phyloP scores from a whole-genome alignment of 2,329 filamentous ascomycete species.

The Alternaria sp. region DNA sequence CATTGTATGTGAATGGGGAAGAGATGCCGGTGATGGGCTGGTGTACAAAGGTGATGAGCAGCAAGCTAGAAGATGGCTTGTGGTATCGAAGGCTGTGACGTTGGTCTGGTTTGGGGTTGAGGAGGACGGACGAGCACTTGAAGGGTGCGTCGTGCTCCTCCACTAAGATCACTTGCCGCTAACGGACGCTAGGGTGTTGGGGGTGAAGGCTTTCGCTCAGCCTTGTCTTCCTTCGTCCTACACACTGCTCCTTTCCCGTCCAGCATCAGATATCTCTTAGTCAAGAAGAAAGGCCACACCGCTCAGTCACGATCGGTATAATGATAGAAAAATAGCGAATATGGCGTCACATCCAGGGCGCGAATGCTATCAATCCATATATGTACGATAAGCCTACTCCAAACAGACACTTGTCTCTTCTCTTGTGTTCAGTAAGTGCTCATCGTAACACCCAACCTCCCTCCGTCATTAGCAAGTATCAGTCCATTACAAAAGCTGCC shows the following conservation, averaged over 20 bases:
- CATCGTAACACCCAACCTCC: constrained; percentile 14
- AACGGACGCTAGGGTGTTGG: neutral
- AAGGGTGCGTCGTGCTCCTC: neutral
- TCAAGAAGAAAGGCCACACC: neutral
- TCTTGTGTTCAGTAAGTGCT: constrained; percentile 16
- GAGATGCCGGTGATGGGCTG: neutral
- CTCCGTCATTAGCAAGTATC: constrained; percentile 23
- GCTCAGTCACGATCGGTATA: neutral
- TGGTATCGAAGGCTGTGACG: constrained; percentile 5
- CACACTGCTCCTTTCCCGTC: neutral
- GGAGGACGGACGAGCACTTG: neutral
- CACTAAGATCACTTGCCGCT: neutral
- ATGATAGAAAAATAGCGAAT: neutral
- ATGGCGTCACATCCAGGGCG: neutral
- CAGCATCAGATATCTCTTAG: neutral
- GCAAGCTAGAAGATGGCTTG: neutral
- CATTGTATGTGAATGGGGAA: constrained; percentile 2
- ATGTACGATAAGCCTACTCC: too few species aligned
- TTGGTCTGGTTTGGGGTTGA: neutral
- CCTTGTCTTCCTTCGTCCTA: constrained; percentile 3
- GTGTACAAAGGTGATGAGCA: neutral
- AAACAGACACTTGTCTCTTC: neutral
- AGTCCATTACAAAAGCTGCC: constrained; percentile 47
- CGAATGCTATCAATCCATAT: too few species aligned
- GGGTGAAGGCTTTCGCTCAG: neutral